Base-by-base conservation (phyloP, 1,284 basidiomycete species). In the Cystobasidium pallidum region DNA sequence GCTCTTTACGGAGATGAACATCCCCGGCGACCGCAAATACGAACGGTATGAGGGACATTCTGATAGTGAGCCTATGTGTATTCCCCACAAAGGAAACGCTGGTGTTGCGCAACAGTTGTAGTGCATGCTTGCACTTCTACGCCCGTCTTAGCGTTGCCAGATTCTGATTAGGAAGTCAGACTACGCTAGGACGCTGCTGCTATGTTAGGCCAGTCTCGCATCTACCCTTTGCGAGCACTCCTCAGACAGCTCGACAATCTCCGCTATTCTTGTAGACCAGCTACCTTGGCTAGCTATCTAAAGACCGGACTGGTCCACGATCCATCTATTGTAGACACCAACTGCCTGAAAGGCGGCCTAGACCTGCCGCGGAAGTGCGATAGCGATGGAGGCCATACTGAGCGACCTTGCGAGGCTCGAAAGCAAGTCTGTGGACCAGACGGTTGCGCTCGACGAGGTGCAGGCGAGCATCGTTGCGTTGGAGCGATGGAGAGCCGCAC, bases 391-490 rank as follows among this genome's bases (percentile, higher is more conserved):
- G n/a, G 34, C 34, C 34, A 57, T 71, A 10, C 34, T 52, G n/a
- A 55, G 41, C 45, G 68, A 71, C 36, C 51, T 71, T 30, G 52
- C 13, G 15, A 71, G 47, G 61, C 61, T 71, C n/a, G 68, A 71
- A 49, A 64, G 61, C 49, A 64, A 64, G 68, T 64, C 62, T 49
- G 62, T 64, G 39, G 62, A 47, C 10, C 49, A 43, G n/a, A 64
- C 45, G 7, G 45, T 17, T 8, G 49, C 45, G 32, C 32, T 49
- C 17, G 68, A 51, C 36, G 59, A 49, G 32, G 59, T 71, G 45
- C 34, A 63, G 39, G 45, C 68, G 4, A 58, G 54, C 47, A 59
- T 70, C 2, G 68, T 28, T 8, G 61, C 68, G 36, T 59, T 71
- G 45, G 47, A 64, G 61, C 59, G 68, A 28, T 71, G 68, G 68